Base-by-base conservation (phyloP, 805 yeast genomes). In the Tetrapisispora nanseiensis region DNA sequence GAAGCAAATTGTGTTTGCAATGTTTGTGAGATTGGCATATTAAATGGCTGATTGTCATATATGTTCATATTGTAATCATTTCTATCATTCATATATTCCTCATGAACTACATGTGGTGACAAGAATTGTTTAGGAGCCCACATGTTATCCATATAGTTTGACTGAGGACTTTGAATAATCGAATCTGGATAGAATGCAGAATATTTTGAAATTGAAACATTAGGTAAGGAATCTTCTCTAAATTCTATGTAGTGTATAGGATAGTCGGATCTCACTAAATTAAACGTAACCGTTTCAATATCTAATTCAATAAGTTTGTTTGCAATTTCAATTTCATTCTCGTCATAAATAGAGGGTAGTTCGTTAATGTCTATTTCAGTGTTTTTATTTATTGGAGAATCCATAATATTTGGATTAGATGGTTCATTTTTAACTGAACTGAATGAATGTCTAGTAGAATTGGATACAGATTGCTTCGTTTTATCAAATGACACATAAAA, bases 21-120 rank as follows among this genome's bases (percentile, higher is more conserved):
- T 8, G 59, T 51, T 37, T 57, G 61, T 12, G 61, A 50, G 12
- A 60, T 51, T 35, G 61, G 58, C 51, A 28, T n/a, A 13, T 28
- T 26, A 13, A 27, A 36, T 19, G 32, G 11, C 13, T 19, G 24
- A 28, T 36, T 36, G 13, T 23, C 15, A 16, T 35, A 26, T 10
- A 16, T 13, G 13, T 35, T 35, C 22, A 23, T 35, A 8, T 35
- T 35, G 18, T 24, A 35, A 35, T 35, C 30, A 35, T 16, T 24
- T 16, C 15, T 24, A 11, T 35, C 38, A 26, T 26, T 35, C 11
- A 18, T 18, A n/a, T 35, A 35, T n/a, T 35, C 38, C 29, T 35
- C 38, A 10, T 35, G 29, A 15, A 35, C 23, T 4, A 35, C 4
- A 26, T 35, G 38, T 15, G 38, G 22, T 24, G 38, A 35, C 15